Conservation (phyloP, 164 flowering plant species). For the Aristolochia californica region DNA sequence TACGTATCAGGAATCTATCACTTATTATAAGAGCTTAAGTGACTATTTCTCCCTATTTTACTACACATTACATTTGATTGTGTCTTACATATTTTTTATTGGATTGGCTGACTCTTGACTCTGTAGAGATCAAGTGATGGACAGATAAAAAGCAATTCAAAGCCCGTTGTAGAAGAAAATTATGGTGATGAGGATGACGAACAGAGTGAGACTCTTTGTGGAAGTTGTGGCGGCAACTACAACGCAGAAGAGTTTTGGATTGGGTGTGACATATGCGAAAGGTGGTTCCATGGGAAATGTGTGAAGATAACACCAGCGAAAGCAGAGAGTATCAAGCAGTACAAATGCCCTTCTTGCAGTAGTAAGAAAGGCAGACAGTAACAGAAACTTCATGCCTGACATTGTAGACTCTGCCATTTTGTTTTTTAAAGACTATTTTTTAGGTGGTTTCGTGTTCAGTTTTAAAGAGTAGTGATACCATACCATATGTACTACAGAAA, state of each 20-base stretch:
- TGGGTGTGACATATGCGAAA: constrained; percentile 80
- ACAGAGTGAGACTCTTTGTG: constrained; percentile 84
- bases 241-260: constrained; percentile 87
- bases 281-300: constrained; percentile 90
- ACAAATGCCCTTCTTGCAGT: constrained; percentile 92
- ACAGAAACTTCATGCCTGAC: neutral
- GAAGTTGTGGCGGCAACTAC: constrained; percentile 83
- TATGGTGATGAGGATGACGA: constrained; percentile 81
- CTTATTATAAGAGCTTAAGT: too few species aligned
- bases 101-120: too few species aligned
- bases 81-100: too few species aligned
- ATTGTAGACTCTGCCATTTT: neutral
- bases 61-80: too few species aligned
- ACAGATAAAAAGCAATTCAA: constrained; percentile 53
- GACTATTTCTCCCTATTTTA: too few species aligned
- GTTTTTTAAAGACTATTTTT: too few species aligned
- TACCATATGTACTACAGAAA: too few species aligned
- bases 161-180: constrained; percentile 40
- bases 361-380: constrained; percentile 60
- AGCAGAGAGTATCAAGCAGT: constrained; percentile 86
- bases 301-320: constrained; percentile 95
- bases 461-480: too few species aligned
- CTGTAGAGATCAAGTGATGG: constrained; percentile 71
- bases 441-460: too few species aligned
- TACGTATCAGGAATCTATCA: too few species aligned